Percentiles rank a stretch among this genome's conserved stretches.
phyloP scores from a whole-genome alignment of 2,329 filamentous ascomycete species.

The Plectosphaerella cucumerina region DNA sequence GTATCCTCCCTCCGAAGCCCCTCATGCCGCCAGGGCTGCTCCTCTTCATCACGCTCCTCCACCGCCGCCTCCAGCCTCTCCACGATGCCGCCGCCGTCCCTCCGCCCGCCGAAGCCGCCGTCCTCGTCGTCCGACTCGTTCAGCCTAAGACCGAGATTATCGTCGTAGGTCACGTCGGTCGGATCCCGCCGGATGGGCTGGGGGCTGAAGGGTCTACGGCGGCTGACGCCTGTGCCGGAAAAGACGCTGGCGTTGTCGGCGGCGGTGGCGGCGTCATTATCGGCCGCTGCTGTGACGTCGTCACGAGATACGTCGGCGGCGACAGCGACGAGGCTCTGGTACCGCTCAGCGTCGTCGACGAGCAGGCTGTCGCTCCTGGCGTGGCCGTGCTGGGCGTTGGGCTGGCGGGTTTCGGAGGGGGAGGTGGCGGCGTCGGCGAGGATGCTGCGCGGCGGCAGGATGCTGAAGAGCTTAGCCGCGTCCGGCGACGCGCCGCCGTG shows the following conservation, averaged over 20 bases:
- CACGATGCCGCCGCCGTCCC: background rate
- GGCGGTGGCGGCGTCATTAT: slow-evolving; percentile 17
- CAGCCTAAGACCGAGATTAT: slow-evolving; percentile 3
- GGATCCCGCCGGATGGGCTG: slow-evolving; percentile 41
- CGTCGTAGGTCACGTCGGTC: slow-evolving; percentile 31
- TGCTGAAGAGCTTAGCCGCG: slow-evolving; percentile 55
- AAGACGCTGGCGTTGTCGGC: slow-evolving; percentile 48
- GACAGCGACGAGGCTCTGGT: slow-evolving; percentile 52
- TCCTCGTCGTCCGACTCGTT: slow-evolving; percentile 13
- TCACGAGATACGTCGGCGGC: slow-evolving; percentile 19
- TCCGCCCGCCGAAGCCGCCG: slow-evolving; percentile 1
- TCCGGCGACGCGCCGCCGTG: slow-evolving; percentile 21
- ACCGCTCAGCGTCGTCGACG: slow-evolving; percentile 43
- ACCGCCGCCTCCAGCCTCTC: slow-evolving; percentile 8
- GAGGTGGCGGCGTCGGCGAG: slow-evolving; percentile 44
- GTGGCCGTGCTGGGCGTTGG: slow-evolving; percentile 24
- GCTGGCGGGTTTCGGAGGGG: background rate
- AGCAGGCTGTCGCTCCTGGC: slow-evolving; percentile 51
- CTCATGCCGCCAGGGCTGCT: background rate
- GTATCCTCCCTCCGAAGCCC: background rate
- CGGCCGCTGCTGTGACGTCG: background rate
- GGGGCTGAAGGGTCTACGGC: slow-evolving; percentile 56
- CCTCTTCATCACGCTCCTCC: slow-evolving; percentile 5
- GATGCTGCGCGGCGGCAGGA: slow-evolving; percentile 60
- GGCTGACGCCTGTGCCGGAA: slow-evolving; percentile 45